Evolutionary conservation across 2,329 filamentous ascomycete species (phyloP).

Genomic region (Ophiostoma novo-ulmi): DNA sequence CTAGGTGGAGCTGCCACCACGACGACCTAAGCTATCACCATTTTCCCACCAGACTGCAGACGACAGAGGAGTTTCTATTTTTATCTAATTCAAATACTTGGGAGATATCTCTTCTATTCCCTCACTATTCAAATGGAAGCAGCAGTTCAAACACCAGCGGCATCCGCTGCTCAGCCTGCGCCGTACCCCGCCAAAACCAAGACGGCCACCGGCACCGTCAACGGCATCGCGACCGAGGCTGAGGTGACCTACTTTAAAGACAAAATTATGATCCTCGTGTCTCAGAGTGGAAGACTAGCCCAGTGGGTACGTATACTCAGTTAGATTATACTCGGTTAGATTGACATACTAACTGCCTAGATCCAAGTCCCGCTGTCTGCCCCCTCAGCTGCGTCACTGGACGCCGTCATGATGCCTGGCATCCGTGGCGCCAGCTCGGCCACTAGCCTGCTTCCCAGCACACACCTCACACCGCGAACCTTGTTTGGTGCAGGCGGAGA

Average conservation of each 20-base stretch:
- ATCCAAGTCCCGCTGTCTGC: conserved; percentile 74
- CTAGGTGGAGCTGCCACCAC: not conserved
- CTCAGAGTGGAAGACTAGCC: conserved; percentile 75
- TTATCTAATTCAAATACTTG: not conserved
- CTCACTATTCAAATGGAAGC: conserved; percentile 33
- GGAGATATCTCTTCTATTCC: too few relatives aligned
- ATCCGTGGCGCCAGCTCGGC: conserved; percentile 32
- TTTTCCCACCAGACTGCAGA: not conserved
- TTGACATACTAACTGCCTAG: conserved; percentile 41
- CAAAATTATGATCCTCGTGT: conserved; percentile 85
- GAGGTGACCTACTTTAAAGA: conserved; percentile 72
- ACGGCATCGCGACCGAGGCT: conserved; percentile 65
- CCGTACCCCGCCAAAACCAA: conserved; percentile 53
- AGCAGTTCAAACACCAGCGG: conserved; percentile 20
- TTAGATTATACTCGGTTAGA: too few relatives aligned
- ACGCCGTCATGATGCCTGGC: conserved; percentile 51
- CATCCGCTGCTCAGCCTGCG: conserved; percentile 41
- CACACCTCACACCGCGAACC: conserved; percentile 79
- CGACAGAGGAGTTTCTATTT: not conserved
- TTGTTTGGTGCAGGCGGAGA: conserved; percentile 77
- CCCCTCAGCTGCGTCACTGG: conserved; percentile 57
- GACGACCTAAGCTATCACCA: conserved; percentile 6
- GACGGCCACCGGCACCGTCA: conserved; percentile 56
- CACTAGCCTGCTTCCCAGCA: conserved; percentile 58
- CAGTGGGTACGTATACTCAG: conserved; percentile 70